phyloP scores from a whole-genome alignment of 306 rosid genomes.

The Rubus idaeus region DNA sequence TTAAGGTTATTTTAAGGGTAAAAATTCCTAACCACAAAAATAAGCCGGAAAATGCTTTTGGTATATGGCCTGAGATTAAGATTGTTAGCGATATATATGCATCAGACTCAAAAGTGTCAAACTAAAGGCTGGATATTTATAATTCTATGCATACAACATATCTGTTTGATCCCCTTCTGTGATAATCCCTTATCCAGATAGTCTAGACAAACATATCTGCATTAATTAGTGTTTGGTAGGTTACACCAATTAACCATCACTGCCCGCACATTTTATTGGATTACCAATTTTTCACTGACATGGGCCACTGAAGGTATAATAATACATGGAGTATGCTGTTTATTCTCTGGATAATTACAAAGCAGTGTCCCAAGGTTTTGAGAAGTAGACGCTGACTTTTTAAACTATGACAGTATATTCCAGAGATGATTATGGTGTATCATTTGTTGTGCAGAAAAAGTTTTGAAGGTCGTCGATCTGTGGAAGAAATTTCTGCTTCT shows the following conservation, averaged over 20 bases:
- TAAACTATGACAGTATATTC: slow-evolving; percentile 4
- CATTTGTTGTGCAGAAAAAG: slow-evolving; percentile 53
- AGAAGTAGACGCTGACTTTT: background rate
- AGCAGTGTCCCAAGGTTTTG: background rate
- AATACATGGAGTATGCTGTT: background rate
- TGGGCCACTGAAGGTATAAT: background rate
- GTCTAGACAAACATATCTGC: background rate
- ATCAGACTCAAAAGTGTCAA: background rate
- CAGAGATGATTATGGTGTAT: slow-evolving; percentile 21
- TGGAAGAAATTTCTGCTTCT: slow-evolving; percentile 23
- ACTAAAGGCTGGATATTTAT: background rate
- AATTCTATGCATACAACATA: background rate
- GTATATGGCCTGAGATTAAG: background rate
- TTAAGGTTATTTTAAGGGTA: background rate
- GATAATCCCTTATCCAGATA: background rate
- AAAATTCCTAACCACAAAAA: background rate
- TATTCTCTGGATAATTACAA: background rate
- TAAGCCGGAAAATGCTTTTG: background rate
- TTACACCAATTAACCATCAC: background rate
- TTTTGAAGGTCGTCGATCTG: slow-evolving; percentile 35
- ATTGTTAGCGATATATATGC: background rate
- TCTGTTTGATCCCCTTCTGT: background rate
- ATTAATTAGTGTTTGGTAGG: background rate
- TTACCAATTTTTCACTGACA: background rate
- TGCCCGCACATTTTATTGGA: background rate